phyloP scores from a whole-genome alignment of 2,329 filamentous ascomycete species.

The Cercospora sesami region DNA sequence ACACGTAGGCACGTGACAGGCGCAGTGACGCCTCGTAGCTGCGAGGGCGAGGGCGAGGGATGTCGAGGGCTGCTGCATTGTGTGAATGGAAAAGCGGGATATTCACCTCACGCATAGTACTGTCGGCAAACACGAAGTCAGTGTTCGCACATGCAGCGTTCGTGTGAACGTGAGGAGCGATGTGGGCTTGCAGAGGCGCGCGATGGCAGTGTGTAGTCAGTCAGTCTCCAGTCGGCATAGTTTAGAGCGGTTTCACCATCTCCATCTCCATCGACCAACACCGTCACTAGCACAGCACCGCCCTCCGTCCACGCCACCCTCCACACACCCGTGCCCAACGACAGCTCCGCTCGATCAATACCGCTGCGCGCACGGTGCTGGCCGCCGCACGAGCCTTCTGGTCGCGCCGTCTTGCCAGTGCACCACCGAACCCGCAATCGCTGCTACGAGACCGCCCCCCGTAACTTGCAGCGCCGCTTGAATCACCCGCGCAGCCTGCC shows the following conservation, averaged over 20 bases:
- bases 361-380: background rate
- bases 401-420: background rate
- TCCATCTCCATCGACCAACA: conserved; percentile 4
- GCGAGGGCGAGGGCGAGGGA: background rate
- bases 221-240: conserved; percentile 1
- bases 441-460: background rate
- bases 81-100: background rate
- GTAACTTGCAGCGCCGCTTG: background rate
- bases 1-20: background rate
- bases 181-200: background rate
- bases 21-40: background rate
- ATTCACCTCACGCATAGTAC: background rate
- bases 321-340: background rate
- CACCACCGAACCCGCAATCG: background rate
- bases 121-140: background rate
- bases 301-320: conserved; percentile 3
- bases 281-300: background rate
- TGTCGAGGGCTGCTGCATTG: background rate
- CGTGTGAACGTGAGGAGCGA: conserved; percentile 4
- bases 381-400: conserved; percentile 1
- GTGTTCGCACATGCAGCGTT: background rate
- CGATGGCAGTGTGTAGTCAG: background rate
- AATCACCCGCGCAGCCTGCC: background rate
- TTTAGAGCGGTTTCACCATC: conserved; percentile 10
- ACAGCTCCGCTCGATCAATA: background rate